A percentile compares a stretch with the other conserved stretches of the same genome.
phyloP scores from a whole-genome alignment of 345 rosid genomes.

The Salix brachista region DNA sequence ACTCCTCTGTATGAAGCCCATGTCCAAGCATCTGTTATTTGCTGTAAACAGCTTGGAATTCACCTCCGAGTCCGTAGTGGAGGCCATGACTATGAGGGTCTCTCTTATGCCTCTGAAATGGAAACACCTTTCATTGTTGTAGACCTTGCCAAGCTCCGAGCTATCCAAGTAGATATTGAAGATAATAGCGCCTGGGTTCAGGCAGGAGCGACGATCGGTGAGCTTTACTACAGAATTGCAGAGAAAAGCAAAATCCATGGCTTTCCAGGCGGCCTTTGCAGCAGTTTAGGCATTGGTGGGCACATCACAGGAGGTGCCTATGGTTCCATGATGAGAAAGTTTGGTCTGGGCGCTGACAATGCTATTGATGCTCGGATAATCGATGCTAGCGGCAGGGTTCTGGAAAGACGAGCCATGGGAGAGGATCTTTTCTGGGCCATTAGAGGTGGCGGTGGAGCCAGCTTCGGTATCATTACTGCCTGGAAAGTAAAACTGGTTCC shows the following conservation, averaged over 20 bases:
- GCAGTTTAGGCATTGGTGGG: slow-evolving; percentile 17
- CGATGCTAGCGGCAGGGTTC: slow-evolving; percentile 11
- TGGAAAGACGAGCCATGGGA: slow-evolving; percentile 3
- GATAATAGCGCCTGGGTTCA: slow-evolving; percentile 17
- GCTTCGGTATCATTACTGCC: slow-evolving; percentile 11
- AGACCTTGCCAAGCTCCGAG: slow-evolving; percentile 17
- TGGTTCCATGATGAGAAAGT: slow-evolving; percentile 23
- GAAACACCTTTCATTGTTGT: slow-evolving; percentile 13
- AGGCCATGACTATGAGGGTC: slow-evolving; percentile 24
- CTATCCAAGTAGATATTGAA: not conserved
- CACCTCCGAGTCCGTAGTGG: slow-evolving; percentile 24
- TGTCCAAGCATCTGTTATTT: slow-evolving; percentile 24
- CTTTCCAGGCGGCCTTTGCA: slow-evolving; percentile 18
- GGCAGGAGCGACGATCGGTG: slow-evolving; percentile 20
- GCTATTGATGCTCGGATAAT: slow-evolving; percentile 12
- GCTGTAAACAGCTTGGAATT: slow-evolving; percentile 16
- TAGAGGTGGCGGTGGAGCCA: slow-evolving; percentile 20
- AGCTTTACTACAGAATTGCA: slow-evolving; percentile 16
- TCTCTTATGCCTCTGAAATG: slow-evolving; percentile 15
- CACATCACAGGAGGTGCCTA: slow-evolving; percentile 23
- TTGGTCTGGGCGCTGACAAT: slow-evolving; percentile 17
- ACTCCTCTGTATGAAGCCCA: slow-evolving; percentile 26
- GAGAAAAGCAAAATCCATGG: slow-evolving; percentile 16
- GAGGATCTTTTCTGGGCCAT: slow-evolving; percentile 22
- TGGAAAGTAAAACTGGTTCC: slow-evolving; percentile 23